phyloP scores from a whole-genome alignment of 1,284 basidiomycete genomes.

The Hortiboletus rubellus region DNA sequence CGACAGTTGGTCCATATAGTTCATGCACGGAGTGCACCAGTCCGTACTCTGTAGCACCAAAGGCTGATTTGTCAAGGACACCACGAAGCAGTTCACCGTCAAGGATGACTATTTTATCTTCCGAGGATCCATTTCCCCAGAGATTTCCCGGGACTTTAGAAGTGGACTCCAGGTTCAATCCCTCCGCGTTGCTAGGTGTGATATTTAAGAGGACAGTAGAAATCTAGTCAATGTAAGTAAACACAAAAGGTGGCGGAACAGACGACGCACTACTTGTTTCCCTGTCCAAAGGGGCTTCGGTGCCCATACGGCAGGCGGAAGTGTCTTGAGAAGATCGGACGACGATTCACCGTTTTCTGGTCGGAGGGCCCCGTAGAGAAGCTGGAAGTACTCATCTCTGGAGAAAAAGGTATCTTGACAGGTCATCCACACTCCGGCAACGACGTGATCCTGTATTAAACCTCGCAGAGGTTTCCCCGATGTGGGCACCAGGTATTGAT shows the following conservation, averaged over 20 bases:
- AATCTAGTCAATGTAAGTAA: slow-evolving; percentile 53
- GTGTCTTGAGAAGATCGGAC: slow-evolving; percentile 71
- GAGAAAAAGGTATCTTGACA: slow-evolving; percentile 94
- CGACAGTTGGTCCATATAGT: slow-evolving; percentile 89
- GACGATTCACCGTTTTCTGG: slow-evolving; percentile 81
- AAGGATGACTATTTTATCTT: slow-evolving; percentile 89
- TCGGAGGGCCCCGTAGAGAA: slow-evolving; percentile 92
- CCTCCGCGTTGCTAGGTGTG: slow-evolving; percentile 78
- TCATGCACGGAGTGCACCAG: slow-evolving; percentile 99
- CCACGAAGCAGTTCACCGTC: slow-evolving; percentile 93
- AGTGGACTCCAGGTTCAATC: slow-evolving; percentile 85
- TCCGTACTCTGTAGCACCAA: slow-evolving; percentile 95
- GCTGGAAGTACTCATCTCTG: slow-evolving; percentile 95
- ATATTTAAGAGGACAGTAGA: slow-evolving; percentile 93
- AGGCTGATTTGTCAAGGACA: slow-evolving; percentile 96
- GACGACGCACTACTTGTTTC: slow-evolving; percentile 84
- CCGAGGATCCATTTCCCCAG: slow-evolving; percentile 80
- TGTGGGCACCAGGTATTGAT: slow-evolving; percentile 98
- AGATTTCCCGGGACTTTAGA: slow-evolving; percentile 85
- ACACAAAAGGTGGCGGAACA: neutral
- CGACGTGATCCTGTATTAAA: slow-evolving; percentile 98
- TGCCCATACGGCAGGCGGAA: slow-evolving; percentile 92
- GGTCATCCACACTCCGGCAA: slow-evolving; percentile 99
- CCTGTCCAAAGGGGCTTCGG: slow-evolving; percentile 95
- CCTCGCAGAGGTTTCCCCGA: slow-evolving; percentile 98